Evolutionary conservation across 2,329 filamentous ascomycete species (phyloP), one percentile per base, ranked within the genome.

Genomic region (Aspergillus puulaauensis): DNA sequence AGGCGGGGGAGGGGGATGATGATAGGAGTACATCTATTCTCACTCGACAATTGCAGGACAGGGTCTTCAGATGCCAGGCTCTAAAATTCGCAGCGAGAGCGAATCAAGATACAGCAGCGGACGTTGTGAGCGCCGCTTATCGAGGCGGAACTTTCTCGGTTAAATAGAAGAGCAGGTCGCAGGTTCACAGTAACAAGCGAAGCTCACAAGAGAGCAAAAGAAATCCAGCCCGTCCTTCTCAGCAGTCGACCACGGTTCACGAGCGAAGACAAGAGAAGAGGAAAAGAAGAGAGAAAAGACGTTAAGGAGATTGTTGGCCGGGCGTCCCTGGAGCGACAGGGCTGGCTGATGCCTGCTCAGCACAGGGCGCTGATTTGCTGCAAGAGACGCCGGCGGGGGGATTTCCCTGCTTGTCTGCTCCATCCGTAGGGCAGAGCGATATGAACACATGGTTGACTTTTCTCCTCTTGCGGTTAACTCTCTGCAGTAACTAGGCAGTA

Each of bases 11-110:
- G 57, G 59, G 11, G 56, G 40, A 41, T 66, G 44, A 33, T 54
- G 61, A 52, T 64, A 57, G 27, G 27, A 31, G 65, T 66, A 63
- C 65, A 67, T 67, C 55, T 61, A 64, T 62, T 54, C 48, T 39
- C 11, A 19, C 23, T 6, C 14, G 43, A 35, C 21, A 39, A 37
- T 35, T 15, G 39, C 43, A 35, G 31, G 27, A 27, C n/a, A 21
- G 31, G 49, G 11, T 14, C 46, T 24, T 41, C 4, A 56, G 21
- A 41, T 24, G 39, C 31, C 35, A 6, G 19, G n/a, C 43, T 27
- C 46, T 44, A 37, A 41, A 5, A 35, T 49, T 6, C 33, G 19
- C 15, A 39, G 8, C 23, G 24, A 24, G 24, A 9, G 14, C 9
- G 12, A 40, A 19, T 15, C 7, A n/a, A 37, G 35, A 7, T 37